Percentiles rank a stretch among this genome's conserved stretches.
These are phyloP conservation scores for Coriaria nepalensis DNA, from an alignment of 306 rosid genomes.

Conservation along the genomic window DNA sequence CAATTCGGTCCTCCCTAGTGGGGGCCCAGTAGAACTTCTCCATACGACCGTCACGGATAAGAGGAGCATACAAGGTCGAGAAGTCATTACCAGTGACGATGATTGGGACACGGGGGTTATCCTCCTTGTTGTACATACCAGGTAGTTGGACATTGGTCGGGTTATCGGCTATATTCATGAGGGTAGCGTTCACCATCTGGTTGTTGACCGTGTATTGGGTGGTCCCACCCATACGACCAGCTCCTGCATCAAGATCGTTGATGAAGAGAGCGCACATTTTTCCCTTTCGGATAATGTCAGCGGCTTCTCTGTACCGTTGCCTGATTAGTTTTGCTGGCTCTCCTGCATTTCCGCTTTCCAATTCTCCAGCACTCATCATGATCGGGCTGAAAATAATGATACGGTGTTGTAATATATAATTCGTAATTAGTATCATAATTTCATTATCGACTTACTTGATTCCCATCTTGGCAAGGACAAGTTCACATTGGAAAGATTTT, in stretches of 20 bases:
- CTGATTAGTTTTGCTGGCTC: conserved; percentile 60
- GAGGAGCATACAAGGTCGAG: conserved; percentile 73
- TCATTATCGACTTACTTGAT: conserved; percentile 41
- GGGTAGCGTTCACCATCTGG: conserved; percentile 79
- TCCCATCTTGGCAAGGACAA: conserved; percentile 72
- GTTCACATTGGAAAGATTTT: conserved; percentile 65
- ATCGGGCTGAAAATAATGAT: conserved; percentile 34
- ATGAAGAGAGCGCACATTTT: conserved; percentile 60
- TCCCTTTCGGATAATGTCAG: conserved; percentile 51
- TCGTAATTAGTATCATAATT: neutral
- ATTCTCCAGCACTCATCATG: conserved; percentile 80
- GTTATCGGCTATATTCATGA: conserved; percentile 72
- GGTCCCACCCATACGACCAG: conserved; percentile 64
- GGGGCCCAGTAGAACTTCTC: conserved; percentile 84
- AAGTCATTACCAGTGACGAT: conserved; percentile 71
- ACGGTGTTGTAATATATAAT: neutral
- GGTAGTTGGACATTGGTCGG: conserved; percentile 68
- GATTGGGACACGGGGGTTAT: conserved; percentile 61
- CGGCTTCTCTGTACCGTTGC: conserved; percentile 57
- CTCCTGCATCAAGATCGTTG: conserved; percentile 74
- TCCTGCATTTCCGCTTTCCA: conserved; percentile 68
- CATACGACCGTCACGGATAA: conserved; percentile 79
- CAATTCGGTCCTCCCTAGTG: conserved; percentile 49
- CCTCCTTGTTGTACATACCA: conserved; percentile 79
- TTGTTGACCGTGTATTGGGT: conserved; percentile 75